A percentile compares a stretch with the other conserved stretches of the same genome.
phyloP scores from a whole-genome alignment of 2,329 filamentous ascomycete species.

The Talaromyces verruculosus region DNA sequence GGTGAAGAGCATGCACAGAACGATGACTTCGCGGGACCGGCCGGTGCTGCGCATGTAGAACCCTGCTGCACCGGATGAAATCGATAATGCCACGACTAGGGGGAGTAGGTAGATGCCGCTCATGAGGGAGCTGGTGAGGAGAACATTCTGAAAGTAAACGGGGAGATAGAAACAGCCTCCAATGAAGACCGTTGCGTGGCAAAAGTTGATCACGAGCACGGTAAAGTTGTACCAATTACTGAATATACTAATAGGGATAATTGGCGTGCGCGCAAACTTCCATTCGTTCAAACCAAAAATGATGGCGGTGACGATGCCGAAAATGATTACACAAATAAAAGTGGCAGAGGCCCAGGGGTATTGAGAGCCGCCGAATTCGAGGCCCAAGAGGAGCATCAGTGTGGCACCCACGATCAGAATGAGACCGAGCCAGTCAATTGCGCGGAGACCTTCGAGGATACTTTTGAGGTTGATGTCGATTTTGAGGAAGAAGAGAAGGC shows the following conservation, averaged over 20 bases:
- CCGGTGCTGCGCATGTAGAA: slow-evolving; percentile 74
- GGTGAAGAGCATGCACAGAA: slow-evolving; percentile 58
- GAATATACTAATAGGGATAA: slow-evolving; percentile 53
- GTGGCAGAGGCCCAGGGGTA: slow-evolving; percentile 58
- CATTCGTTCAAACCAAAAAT: slow-evolving; percentile 38
- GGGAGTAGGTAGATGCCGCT: slow-evolving; percentile 74
- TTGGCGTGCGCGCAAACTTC: slow-evolving; percentile 32
- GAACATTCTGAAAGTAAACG: slow-evolving; percentile 77
- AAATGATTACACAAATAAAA: slow-evolving; percentile 55
- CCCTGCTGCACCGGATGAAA: slow-evolving; percentile 60
- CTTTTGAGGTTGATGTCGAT: slow-evolving; percentile 55
- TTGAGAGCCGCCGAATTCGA: slow-evolving; percentile 62
- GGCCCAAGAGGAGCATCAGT: slow-evolving; percentile 49
- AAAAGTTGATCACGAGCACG: slow-evolving; percentile 64
- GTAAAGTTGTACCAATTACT: not conserved
- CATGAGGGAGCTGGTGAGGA: slow-evolving; percentile 65
- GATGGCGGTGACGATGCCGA: slow-evolving; percentile 44
- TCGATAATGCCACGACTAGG: slow-evolving; percentile 64
- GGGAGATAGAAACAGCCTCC: slow-evolving; percentile 76
- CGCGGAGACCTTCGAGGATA: slow-evolving; percentile 53
- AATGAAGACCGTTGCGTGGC: slow-evolving; percentile 76
- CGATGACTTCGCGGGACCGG: slow-evolving; percentile 62
- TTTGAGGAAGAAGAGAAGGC: slow-evolving; percentile 58
- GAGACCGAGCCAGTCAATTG: slow-evolving; percentile 54
- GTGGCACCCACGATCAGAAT: slow-evolving; percentile 48